Base-by-base conservation (phyloP, 192 early-diverging fungal genomes). In the Phycomyces nitens region DNA sequence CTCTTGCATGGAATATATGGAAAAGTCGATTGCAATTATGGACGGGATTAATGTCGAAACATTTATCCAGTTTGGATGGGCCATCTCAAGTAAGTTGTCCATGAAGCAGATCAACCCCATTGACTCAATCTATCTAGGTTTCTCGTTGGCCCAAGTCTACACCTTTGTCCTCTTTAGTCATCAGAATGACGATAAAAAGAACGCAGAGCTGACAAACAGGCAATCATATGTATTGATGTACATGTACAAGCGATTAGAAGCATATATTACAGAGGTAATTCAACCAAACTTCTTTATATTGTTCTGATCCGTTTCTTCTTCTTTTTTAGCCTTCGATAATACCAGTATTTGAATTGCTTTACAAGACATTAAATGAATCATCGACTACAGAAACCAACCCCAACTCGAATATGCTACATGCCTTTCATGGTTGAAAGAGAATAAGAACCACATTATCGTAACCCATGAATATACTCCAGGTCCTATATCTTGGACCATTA, bases 21-120 rank as follows among this genome's bases (percentile, higher is more conserved):
- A 42, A 10, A 23, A 20, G 15, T 20, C 57, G 14, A 43, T 59
- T 15, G 57, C 41, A 22, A 21, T 59, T 39, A 42, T 41, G 38
- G 38, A 59, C 4, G 22, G 41, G 24, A 7, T 59, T n/a, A 11
- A 47, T 18, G 44, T 47, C 12, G 5, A 18, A n/a, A n/a, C 44
- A 18, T 18, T 47, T 11, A 2, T 47, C 15, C 18, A 47, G 22
- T 59, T 20, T 59, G 57, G 57, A 59, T 59, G 57, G 57, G 18
- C 57, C n/a, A 38, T 59, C 2, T 42, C 57, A 24, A 59, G 57
- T 59, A 59, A 59, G 39, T 56, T 47, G 3, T n/a, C 12, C 3
- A 11, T n/a, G 15, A 11, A 11, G 3, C 11, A 3, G 12, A n/a
- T 3, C 44, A 47, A n/a, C 2, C 2, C 44, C 18, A 47, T 47